Percentiles rank a stretch among this genome's conserved stretches.
Evolutionary conservation across 2,329 filamentous ascomycete species (phyloP).

Genomic region (Hymenoscyphus occultus): DNA sequence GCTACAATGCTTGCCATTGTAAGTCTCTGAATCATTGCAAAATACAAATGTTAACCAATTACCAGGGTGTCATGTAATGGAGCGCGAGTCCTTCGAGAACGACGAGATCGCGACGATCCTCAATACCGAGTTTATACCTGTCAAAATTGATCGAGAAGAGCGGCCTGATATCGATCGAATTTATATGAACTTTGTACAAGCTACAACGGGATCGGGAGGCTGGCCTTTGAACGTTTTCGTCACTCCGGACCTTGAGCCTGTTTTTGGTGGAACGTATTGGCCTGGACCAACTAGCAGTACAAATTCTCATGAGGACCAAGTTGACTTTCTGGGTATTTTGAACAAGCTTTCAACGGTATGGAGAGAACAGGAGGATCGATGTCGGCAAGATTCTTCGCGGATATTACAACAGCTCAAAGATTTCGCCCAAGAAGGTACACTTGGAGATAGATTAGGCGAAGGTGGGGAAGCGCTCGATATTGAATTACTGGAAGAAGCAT

Average conservation of each 20-base stretch:
- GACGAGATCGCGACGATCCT: constrained; percentile 75
- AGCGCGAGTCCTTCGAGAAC: constrained; percentile 86
- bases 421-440: constrained; percentile 84
- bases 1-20: constrained; percentile 96
- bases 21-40: constrained; percentile 38
- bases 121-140: constrained; percentile 84
- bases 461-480: constrained; percentile 74
- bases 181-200: constrained; percentile 98
- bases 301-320: constrained; percentile 49
- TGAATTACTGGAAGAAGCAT: constrained; percentile 88
- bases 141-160: constrained; percentile 92
- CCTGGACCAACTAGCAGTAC: constrained; percentile 50
- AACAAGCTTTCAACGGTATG: constrained; percentile 74
- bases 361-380: constrained; percentile 79
- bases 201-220: constrained; percentile 82
- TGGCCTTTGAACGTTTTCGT: constrained; percentile 98
- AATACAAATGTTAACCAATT: constrained; percentile 3
- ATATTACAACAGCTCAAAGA: constrained; percentile 78
- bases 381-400: constrained; percentile 77
- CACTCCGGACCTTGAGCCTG: constrained; percentile 86
- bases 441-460: constrained; percentile 43
- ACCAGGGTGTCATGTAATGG: constrained; percentile 83
- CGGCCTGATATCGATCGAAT: constrained; percentile 91
- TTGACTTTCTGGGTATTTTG: constrained; percentile 81
- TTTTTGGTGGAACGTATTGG: constrained; percentile 97